Evolutionary conservation across 805 yeast genomes (phyloP), one percentile per base, ranked within the genome.

Genomic region (Hemisphaericaspora nanyangensis): DNA sequence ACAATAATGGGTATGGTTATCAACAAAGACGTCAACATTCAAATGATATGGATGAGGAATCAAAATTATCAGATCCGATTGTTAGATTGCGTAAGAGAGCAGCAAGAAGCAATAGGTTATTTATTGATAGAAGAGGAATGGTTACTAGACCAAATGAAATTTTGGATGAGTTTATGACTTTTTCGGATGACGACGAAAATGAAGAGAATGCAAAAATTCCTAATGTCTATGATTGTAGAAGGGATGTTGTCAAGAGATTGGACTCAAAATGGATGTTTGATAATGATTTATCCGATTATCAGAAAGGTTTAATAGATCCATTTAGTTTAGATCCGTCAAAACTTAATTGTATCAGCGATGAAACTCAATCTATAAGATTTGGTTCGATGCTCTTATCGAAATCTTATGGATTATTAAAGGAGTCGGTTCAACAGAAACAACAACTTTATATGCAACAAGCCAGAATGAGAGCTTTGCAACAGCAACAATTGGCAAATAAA

Each of bases 361-460:
- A 82, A 37, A 89, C 96, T 1, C 97, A 90, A 61, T 81, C 85
- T 1, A 85, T 91, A 22, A 70, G 97, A 43, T 90, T 90, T 62
- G 96, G 96, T 7, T 79, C 95, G 6, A 89, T 89, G 96, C 63
- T 91, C 24, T 69, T 89, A 30, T 79, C 93, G 4, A 91, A 90
- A 59, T 82, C 96, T 0, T 85, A 85, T 55, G 96, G 89, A 38
- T 74, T 81, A 36, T 65, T 82, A 46, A 69, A 87, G 50, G 88
- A 89, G 55, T 83, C 90, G 16, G 79, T 85, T 39, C 74, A 79
- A 52, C 80, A 80, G 61, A 73, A 93, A 49, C 80, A 82, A 61
- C 71, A 65, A 42, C 51, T 56, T 17, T 56, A 56, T 44, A 54
- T 68, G 17, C 89, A 77, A 60, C 81, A 61, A 66, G 74, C 72